These are phyloP conservation scores for Onygenales sp. DNA, from an alignment of 2,329 filamentous ascomycete genomes.

Conservation along the genomic window DNA sequence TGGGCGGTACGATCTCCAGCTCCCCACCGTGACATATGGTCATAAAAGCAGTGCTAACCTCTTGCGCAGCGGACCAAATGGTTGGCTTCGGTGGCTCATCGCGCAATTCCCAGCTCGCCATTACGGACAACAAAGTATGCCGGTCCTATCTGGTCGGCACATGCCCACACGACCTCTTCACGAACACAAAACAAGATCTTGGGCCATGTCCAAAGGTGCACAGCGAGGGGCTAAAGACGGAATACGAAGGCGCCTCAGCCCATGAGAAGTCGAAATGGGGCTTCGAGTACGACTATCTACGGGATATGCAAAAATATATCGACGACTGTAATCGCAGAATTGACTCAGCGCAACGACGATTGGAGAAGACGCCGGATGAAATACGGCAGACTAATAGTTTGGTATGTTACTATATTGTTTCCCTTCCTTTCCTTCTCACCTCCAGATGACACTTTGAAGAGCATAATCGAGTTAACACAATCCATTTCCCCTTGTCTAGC, in stretches of 20 bases:
- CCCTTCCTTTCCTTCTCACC: not conserved
- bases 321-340: conserved; percentile 94
- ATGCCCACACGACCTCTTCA: conserved; percentile 97
- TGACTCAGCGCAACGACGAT: conserved; percentile 73
- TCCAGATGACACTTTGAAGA: not conserved
- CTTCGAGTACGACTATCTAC: conserved; percentile 94
- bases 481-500: conserved; percentile 26
- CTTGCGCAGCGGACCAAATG: conserved; percentile 47
- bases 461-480: not conserved
- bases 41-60: not conserved
- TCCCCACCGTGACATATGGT: not conserved
- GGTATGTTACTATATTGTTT: conserved; percentile 30
- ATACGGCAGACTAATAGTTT: conserved; percentile 89
- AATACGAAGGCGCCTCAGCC: conserved; percentile 68
- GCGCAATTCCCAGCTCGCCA: conserved; percentile 70
- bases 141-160: conserved; percentile 88
- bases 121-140: conserved; percentile 89
- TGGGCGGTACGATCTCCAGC: conserved; percentile 40
- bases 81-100: conserved; percentile 68
- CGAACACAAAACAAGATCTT: conserved; percentile 97
- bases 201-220: conserved; percentile 83
- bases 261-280: conserved; percentile 68
- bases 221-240: conserved; percentile 74
- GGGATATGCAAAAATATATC: conserved; percentile 93
- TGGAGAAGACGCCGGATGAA: conserved; percentile 97